Conservation (phyloP, 148 eudicot species). For the Vaccinium corymbosum region DNA sequence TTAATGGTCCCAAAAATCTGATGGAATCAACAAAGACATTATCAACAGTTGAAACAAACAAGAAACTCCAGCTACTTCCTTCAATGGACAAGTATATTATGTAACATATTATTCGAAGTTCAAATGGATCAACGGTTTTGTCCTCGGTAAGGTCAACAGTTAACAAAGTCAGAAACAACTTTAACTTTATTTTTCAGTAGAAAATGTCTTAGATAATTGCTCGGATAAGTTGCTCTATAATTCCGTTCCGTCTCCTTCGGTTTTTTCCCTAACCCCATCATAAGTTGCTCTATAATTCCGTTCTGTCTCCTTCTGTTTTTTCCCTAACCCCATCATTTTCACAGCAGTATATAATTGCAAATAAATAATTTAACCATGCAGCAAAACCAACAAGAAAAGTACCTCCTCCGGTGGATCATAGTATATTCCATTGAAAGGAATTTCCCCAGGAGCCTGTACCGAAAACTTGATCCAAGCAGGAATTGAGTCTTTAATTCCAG, state of each 20-base stretch:
- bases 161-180: background rate
- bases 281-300: background rate
- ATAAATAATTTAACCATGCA: background rate
- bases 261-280: background rate
- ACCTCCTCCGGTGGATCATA: constrained; percentile 99
- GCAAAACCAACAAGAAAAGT: constrained; percentile 15
- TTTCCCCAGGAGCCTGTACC: constrained; percentile 86
- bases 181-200: background rate
- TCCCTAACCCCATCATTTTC: background rate
- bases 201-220: background rate
- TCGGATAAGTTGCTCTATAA: background rate
- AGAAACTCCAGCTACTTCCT: background rate
- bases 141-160: background rate
- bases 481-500: constrained; percentile 94
- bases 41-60: no score
- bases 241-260: background rate
- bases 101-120: background rate
- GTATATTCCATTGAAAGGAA: constrained; percentile 91
- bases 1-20: no score
- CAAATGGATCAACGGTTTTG: background rate
- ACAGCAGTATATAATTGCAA: background rate
- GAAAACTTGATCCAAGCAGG: constrained; percentile 98
- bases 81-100: background rate
- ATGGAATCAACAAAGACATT: no score
- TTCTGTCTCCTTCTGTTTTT: background rate